Evolutionary conservation across 2,329 filamentous ascomycete genomes (phyloP), one percentile per base, ranked within the genome.

Genomic region (Exophiala xenobiotica): DNA sequence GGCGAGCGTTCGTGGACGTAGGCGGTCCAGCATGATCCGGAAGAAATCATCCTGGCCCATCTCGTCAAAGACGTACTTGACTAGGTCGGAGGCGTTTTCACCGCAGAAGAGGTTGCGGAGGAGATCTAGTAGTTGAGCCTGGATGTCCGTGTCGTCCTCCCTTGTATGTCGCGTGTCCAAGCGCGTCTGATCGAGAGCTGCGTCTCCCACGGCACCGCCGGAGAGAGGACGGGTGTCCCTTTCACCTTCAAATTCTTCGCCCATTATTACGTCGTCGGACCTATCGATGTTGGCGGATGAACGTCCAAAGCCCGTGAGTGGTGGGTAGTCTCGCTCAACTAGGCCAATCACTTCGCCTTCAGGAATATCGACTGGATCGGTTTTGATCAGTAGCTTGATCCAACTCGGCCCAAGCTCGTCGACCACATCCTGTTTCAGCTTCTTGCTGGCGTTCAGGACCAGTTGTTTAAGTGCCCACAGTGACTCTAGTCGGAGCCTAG

Each of bases 401-500:
- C 90, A 96, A 8, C 81, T 83, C 0, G 88, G 80, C 6, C 84
- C 85, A 3, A 97, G 77, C 63, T 88, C 83, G 43, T 91, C 83
- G 9, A 97, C 73, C 53, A 89, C 89, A 41, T 81, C 79, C 63
- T 86, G 86, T 70, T 93, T 95, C 59, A 88, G 74, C 9, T 86
- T 80, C 38, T 86, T 83, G 14, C 80, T 79, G 4, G 87, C 82
- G 18, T 83, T 84, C 57, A 87, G 80, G 2, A 95, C 86, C 43
- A 96, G 79, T 69, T 97, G 90, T 66, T 97, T 97, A 51, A 99
- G 74, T 4, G 90, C 90, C 92, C 93, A 99, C 1, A 99, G 72
- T 18, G 91, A 90, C 62, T 93, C 90, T 20, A 95, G 77, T 19
- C 90, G 83, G 46, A 97, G 75, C 40, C 85, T 82, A n/a, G 87